Conservation (phyloP, 106 monocot species). For the Posidonia australis region DNA sequence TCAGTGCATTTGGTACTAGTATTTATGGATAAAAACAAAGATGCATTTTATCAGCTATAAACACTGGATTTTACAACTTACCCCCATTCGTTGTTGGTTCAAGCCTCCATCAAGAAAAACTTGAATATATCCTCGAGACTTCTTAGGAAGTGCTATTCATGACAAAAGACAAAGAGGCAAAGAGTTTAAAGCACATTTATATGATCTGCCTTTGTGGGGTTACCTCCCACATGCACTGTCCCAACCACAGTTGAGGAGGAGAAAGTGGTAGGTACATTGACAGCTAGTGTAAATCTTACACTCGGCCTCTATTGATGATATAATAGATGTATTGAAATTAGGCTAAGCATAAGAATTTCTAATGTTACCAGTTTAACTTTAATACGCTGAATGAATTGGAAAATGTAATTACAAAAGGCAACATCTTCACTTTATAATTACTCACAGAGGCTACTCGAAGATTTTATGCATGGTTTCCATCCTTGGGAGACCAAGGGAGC, state of each 20-base stretch:
- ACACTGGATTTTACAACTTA: constrained; percentile 2
- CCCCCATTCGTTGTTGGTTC: constrained; percentile 73
- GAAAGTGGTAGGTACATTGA: no score
- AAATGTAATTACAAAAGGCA: neutral
- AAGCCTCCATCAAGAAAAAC: constrained; percentile 95
- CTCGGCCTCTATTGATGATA: no score
- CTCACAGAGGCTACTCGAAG: constrained; percentile 32
- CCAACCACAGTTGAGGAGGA: no score
- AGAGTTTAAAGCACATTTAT: no score
- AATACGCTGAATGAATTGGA: no score
- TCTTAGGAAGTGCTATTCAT: constrained; percentile 30
- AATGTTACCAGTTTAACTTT: no score
- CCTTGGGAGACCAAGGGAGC: constrained; percentile 53
- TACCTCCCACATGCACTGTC: no score
- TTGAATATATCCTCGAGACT: constrained; percentile 64
- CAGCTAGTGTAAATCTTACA: no score
- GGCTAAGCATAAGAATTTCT: no score
- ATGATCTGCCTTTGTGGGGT: neutral
- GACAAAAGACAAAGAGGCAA: neutral
- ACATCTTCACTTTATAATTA: neutral
- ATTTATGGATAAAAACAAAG: neutral
- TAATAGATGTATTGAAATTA: no score
- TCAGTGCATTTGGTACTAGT: neutral
- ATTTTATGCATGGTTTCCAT: constrained; percentile 47
- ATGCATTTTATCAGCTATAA: no score